Conservation (phyloP, 2,329 filamentous ascomycete genomes). For the Beauveria pseudobassiana region DNA sequence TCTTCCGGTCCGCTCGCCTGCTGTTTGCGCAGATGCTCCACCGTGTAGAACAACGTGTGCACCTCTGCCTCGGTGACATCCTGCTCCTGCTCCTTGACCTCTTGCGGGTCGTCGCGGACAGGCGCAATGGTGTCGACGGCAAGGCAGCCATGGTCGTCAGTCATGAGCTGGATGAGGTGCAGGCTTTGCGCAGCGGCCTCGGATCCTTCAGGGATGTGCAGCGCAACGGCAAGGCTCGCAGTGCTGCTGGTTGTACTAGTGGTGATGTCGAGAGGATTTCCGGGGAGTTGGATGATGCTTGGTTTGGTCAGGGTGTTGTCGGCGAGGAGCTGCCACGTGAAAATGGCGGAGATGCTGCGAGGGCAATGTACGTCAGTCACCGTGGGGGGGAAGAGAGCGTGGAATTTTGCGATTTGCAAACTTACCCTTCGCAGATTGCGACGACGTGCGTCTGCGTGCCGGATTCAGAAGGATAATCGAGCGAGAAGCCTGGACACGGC, state of each 20-base stretch:
- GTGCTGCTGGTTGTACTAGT: conserved; percentile 18
- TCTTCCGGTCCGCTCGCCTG: conserved; percentile 20
- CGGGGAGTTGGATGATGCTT: conserved; percentile 44
- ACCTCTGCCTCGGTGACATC: conserved; percentile 32
- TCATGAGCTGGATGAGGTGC: conserved; percentile 23
- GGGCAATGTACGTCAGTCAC: background rate
- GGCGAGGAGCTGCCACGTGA: conserved; percentile 50
- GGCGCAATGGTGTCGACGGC: conserved; percentile 21
- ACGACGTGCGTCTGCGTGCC: conserved; percentile 27
- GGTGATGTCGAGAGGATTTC: conserved; percentile 56
- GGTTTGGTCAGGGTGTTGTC: conserved; percentile 42
- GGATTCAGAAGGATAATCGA: conserved; percentile 23
- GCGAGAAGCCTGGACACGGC: conserved; percentile 40
- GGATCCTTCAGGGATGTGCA: conserved; percentile 28
- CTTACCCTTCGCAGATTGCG: conserved; percentile 39
- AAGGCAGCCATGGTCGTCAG: conserved; percentile 24
- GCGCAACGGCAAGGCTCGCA: conserved; percentile 30
- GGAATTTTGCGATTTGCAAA: conserved; percentile 15
- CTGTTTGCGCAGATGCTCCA: conserved; percentile 41
- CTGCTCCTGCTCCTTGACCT: conserved; percentile 24
- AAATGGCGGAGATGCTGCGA: conserved; percentile 51
- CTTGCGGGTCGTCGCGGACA: conserved; percentile 20
- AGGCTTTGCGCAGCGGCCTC: conserved; percentile 21
- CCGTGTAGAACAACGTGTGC: conserved; percentile 36
- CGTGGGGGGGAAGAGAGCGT: background rate